Percentiles rank a stretch among this genome's conserved stretches.
phyloP scores from a whole-genome alignment of 2,329 filamentous ascomycete species.

The Sporothrix inflata region DNA sequence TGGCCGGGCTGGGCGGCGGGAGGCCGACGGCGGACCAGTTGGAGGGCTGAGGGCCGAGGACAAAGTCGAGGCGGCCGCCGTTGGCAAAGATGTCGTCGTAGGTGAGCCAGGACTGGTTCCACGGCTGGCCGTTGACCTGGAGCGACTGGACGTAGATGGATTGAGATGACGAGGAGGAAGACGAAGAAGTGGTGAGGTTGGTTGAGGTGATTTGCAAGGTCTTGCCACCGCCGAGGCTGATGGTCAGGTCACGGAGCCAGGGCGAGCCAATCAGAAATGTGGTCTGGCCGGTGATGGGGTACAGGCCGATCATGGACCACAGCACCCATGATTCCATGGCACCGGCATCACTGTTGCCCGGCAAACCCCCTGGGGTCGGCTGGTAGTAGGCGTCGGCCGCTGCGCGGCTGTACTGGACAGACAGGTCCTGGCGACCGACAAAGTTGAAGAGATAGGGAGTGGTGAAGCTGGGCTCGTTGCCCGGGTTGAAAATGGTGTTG shows the following conservation, averaged over 20 bases:
- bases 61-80: slow-evolving; percentile 66
- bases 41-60: slow-evolving; percentile 56
- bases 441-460: slow-evolving; percentile 72
- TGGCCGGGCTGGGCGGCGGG: slow-evolving; percentile 18
- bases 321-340: slow-evolving; percentile 73
- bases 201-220: slow-evolving; percentile 54
- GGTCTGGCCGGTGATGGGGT: slow-evolving; percentile 69
- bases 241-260: slow-evolving; percentile 63
- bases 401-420: slow-evolving; percentile 60
- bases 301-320: slow-evolving; percentile 71
- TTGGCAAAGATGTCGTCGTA: slow-evolving; percentile 68
- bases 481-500: slow-evolving; percentile 50
- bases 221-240: slow-evolving; percentile 60
- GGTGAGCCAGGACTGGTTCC: slow-evolving; percentile 66
- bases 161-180: slow-evolving; percentile 45
- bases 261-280: slow-evolving; percentile 68
- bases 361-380: slow-evolving; percentile 59
- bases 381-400: slow-evolving; percentile 64
- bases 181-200: slow-evolving; percentile 37
- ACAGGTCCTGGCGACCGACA: slow-evolving; percentile 63
- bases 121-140: slow-evolving; percentile 64
- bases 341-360: slow-evolving; percentile 72
- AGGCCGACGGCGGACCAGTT: slow-evolving; percentile 49
- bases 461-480: slow-evolving; percentile 69
- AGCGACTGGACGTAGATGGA: slow-evolving; percentile 67